These are phyloP conservation scores for Oryza meyeriana DNA, from an alignment of 176 grass and related monocot species.

Conservation along the genomic window DNA sequence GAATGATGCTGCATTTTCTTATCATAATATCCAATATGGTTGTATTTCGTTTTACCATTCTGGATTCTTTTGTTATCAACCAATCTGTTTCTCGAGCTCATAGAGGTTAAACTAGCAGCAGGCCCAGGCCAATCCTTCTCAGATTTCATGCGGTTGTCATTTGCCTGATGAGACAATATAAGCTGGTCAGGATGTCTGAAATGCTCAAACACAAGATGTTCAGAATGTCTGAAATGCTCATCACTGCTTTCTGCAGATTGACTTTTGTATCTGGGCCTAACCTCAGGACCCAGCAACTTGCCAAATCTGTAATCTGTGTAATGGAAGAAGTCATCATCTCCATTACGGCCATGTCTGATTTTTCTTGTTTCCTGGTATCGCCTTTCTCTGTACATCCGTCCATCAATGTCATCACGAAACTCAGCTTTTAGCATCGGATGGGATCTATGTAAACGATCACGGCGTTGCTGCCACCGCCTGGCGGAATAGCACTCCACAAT, in stretches of 20 bases:
- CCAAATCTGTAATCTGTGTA: slow-evolving; percentile 23
- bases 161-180: slow-evolving; percentile 14
- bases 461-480: slow-evolving; percentile 11
- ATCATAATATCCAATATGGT: slow-evolving; percentile 25
- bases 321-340: slow-evolving; percentile 33
- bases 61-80: slow-evolving; percentile 26
- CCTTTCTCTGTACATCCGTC: slow-evolving; percentile 29
- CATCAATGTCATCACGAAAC: slow-evolving; percentile 26
- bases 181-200: slow-evolving; percentile 29
- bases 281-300: slow-evolving; percentile 25
- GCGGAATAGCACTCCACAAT: slow-evolving; percentile 6
- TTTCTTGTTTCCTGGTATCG: slow-evolving; percentile 35
- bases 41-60: slow-evolving; percentile 24
- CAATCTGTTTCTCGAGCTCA: slow-evolving; percentile 36
- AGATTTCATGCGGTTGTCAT: slow-evolving; percentile 19
- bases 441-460: slow-evolving; percentile 11
- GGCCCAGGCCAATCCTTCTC: slow-evolving; percentile 30
- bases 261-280: slow-evolving; percentile 32
- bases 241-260: slow-evolving; percentile 30
- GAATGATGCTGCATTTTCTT: slow-evolving; percentile 23
- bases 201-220: slow-evolving; percentile 25
- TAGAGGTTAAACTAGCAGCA: slow-evolving; percentile 28
- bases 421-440: slow-evolving; percentile 37
- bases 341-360: neutral
- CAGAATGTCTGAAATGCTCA: slow-evolving; percentile 23